A percentile compares a stretch with the other conserved stretches of the same genome.
phyloP scores from a whole-genome alignment of 352 stramenopile species.

The Phytopythium helicoides region DNA sequence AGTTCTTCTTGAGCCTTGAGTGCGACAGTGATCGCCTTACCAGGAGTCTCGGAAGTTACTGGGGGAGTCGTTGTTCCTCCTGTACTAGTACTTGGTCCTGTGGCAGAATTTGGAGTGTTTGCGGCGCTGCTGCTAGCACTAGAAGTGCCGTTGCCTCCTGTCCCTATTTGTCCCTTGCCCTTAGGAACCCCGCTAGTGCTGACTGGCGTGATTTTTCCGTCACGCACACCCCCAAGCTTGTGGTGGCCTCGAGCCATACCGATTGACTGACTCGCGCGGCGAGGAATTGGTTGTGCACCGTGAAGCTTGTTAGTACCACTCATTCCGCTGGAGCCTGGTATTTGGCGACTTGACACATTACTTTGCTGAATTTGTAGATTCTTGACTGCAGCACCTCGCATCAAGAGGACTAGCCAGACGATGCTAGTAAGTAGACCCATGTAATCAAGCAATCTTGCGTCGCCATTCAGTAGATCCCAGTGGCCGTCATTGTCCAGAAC shows the following conservation, averaged over 20 bases:
- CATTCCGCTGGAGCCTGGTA: slow-evolving; percentile 24
- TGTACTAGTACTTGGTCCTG: neutral
- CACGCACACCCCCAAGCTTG: slow-evolving; percentile 19
- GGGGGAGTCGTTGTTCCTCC: slow-evolving; percentile 1
- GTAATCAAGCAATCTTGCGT: slow-evolving; percentile 75
- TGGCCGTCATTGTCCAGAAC: slow-evolving; percentile 75
- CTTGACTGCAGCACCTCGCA: slow-evolving; percentile 76
- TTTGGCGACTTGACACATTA: slow-evolving; percentile 36
- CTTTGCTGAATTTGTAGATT: slow-evolving; percentile 85
- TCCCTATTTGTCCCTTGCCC: slow-evolving; percentile 26
- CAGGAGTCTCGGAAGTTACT: slow-evolving; percentile 14
- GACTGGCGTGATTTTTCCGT: slow-evolving; percentile 21
- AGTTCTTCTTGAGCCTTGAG: slow-evolving; percentile 82
- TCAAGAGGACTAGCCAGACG: slow-evolving; percentile 74
- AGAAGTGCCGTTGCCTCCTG: neutral
- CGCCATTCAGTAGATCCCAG: slow-evolving; percentile 59
- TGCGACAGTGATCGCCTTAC: slow-evolving; percentile 63
- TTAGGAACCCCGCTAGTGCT: slow-evolving; percentile 33
- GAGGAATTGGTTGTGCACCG: slow-evolving; percentile 50
- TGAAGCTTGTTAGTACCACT: slow-evolving; percentile 44
- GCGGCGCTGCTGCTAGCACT: slow-evolving; percentile 12
- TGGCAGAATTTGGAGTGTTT: no score
- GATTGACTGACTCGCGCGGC: slow-evolving; percentile 33
- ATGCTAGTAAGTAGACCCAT: slow-evolving; percentile 75
- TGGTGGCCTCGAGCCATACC: slow-evolving; percentile 10